Evolutionary conservation across 2,329 filamentous ascomycete species (phyloP).

Genomic region (Stachybotrys chartarum): DNA sequence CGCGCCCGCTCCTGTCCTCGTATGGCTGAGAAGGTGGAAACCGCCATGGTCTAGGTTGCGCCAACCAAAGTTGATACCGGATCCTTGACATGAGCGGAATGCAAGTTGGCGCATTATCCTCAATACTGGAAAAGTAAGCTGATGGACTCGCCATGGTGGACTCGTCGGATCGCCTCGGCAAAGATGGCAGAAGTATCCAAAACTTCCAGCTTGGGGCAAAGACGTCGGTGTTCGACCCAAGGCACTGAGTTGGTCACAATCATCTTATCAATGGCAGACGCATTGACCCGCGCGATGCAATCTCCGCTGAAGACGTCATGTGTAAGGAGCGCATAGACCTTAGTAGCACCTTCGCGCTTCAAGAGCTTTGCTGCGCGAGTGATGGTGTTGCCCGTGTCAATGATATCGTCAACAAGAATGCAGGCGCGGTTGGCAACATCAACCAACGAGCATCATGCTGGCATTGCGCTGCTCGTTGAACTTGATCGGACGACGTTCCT

Average conservation of each 20-base stretch:
- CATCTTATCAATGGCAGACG: conserved; percentile 85
- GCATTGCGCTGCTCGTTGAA: conserved; percentile 86
- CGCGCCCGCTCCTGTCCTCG: neutral
- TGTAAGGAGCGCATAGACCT: conserved; percentile 86
- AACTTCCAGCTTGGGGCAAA: conserved; percentile 85
- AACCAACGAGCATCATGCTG: conserved; percentile 89
- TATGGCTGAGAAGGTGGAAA: neutral
- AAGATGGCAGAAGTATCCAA: conserved; percentile 86
- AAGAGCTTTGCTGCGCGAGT: conserved; percentile 93
- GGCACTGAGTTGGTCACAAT: conserved; percentile 94
- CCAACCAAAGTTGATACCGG: too few relatives aligned
- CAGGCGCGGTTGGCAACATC: conserved; percentile 74
- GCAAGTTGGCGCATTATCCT: neutral
- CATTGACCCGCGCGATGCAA: conserved; percentile 89
- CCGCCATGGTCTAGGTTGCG: too few relatives aligned
- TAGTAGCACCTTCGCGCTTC: conserved; percentile 89
- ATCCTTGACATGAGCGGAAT: too few relatives aligned
- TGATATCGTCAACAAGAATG: conserved; percentile 90
- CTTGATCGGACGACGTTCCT: conserved; percentile 84
- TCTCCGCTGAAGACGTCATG: conserved; percentile 95
- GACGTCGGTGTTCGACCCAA: conserved; percentile 69
- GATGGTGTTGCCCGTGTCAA: conserved; percentile 95
- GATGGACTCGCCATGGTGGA: conserved; percentile 97
- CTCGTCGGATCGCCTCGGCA: conserved; percentile 88
- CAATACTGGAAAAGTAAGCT: conserved; percentile 69